Conservation (phyloP, 768 basidiomycete species). For the Agaricus blazei region DNA sequence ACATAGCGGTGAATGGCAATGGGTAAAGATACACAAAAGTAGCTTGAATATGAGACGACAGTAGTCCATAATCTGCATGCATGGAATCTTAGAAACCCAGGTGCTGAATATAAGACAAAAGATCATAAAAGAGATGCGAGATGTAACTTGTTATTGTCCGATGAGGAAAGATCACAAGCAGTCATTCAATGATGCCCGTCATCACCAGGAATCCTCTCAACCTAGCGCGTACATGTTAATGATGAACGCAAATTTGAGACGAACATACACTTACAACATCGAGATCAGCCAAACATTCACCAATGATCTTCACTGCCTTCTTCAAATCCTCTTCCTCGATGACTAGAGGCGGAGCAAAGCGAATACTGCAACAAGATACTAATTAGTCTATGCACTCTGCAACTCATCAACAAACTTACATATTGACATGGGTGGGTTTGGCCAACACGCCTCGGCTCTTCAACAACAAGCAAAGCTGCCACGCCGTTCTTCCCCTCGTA, state of each 20-base stretch:
- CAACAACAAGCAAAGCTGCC: constrained; percentile 91
- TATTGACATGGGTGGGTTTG: constrained; percentile 94
- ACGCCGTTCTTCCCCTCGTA: constrained; percentile 75
- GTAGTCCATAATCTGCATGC: background rate
- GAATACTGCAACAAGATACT: constrained; percentile 54
- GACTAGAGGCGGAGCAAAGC: constrained; percentile 93
- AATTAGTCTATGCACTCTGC: background rate
- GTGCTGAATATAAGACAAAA: background rate
- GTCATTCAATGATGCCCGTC: background rate
- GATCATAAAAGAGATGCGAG: background rate
- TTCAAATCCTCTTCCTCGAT: constrained; percentile 84
- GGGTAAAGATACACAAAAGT: constrained; percentile 8
- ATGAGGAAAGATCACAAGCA: background rate
- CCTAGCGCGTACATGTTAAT: background rate
- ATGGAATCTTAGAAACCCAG: background rate
- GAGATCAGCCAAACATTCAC: constrained; percentile 71
- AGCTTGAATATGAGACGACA: background rate
- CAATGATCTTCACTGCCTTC: constrained; percentile 72
- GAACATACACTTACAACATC: constrained; percentile 50
- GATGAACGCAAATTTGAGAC: background rate
- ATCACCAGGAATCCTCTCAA: constrained; percentile 19
- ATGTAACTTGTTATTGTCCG: background rate
- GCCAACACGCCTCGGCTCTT: constrained; percentile 90
- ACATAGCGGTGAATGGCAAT: background rate
- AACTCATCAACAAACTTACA: constrained; percentile 48